A percentile compares a stretch with the other conserved stretches of the same genome.
Evolutionary conservation across 1,139 yeast species (phyloP).

Genomic region (Zygosaccharomyces pseudobailii): DNA sequence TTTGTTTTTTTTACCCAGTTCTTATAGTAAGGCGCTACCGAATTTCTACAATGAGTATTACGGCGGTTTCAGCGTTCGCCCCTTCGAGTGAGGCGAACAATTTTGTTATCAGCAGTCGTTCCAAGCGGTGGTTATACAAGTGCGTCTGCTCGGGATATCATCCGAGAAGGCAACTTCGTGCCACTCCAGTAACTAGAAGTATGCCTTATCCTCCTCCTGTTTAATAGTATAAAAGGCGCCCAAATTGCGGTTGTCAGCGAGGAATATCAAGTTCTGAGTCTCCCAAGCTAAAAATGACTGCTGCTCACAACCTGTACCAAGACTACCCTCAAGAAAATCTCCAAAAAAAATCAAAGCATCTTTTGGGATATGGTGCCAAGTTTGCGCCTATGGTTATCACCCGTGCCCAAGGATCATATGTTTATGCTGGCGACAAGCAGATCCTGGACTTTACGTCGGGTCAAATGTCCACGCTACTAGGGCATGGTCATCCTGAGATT

Average conservation of each 20-base stretch:
- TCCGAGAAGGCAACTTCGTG: too few species aligned
- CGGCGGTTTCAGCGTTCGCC: too few species aligned
- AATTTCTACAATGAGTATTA: too few species aligned
- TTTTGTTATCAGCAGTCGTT: too few species aligned
- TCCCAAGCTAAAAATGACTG: background rate
- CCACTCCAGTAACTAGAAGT: background rate
- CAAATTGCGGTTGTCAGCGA: background rate
- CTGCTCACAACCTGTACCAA: background rate
- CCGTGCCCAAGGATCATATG: constrained; percentile 63
- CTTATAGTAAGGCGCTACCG: too few species aligned
- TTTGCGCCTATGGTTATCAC: constrained; percentile 97
- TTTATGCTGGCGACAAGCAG: constrained; percentile 21
- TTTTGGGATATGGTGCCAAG: constrained; percentile 40
- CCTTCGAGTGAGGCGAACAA: too few species aligned
- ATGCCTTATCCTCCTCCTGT: background rate
- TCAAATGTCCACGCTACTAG: constrained; percentile 29
- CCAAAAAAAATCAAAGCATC: constrained; percentile 2
- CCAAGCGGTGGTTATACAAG: too few species aligned
- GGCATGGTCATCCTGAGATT: constrained; percentile 28
- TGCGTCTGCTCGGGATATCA: too few species aligned
- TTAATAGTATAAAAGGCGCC: background rate
- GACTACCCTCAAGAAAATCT: constrained; percentile 3
- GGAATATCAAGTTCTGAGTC: background rate
- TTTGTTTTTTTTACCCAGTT: too few species aligned
- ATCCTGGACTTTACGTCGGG: constrained; percentile 30